These are phyloP conservation scores for Triticum timopheevii DNA, from an alignment of 176 grass and related monocot species.

Conservation along the genomic window DNA sequence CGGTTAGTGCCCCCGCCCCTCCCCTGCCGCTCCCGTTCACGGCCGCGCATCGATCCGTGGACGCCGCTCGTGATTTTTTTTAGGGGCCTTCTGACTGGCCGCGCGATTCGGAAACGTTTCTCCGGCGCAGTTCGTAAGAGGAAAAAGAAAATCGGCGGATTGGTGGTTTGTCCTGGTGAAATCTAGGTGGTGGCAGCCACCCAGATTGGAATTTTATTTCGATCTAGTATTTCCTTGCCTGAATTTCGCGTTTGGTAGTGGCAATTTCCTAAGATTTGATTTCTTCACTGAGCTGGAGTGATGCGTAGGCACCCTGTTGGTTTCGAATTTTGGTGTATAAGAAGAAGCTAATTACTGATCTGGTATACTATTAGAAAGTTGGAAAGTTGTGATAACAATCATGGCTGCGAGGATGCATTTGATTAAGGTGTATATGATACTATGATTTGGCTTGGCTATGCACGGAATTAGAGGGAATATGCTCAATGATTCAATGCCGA, in stretches of 20 bases:
- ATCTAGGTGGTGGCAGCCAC: not conserved
- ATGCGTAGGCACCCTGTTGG: not conserved
- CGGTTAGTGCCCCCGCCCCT: slow-evolving; percentile 37
- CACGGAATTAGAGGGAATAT: not conserved
- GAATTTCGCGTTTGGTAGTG: not conserved
- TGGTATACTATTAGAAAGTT: not conserved
- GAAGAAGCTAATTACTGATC: slow-evolving; percentile 11
- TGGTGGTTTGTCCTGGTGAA: not conserved
- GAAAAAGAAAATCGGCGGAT: not conserved
- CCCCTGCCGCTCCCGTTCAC: slow-evolving; percentile 2
- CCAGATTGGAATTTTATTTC: not conserved
- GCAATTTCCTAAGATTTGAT: not conserved
- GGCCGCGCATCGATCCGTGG: not conserved
- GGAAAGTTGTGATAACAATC: too few relatives aligned
- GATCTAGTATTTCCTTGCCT: slow-evolving; percentile 11
- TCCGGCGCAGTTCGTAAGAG: not conserved
- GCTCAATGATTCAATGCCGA: not conserved
- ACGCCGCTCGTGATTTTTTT: not conserved
- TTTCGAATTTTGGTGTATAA: not conserved
- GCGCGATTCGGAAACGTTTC: not conserved
- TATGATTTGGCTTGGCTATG: too few relatives aligned
- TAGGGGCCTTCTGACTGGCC: not conserved
- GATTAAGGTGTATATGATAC: too few relatives aligned
- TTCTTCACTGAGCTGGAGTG: not conserved
- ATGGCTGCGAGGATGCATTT: too few relatives aligned